Evolutionary conservation across 768 basidiomycete species (phyloP), one percentile per base, ranked within the genome.

Genomic region (Hemileccinum rubropunctum): DNA sequence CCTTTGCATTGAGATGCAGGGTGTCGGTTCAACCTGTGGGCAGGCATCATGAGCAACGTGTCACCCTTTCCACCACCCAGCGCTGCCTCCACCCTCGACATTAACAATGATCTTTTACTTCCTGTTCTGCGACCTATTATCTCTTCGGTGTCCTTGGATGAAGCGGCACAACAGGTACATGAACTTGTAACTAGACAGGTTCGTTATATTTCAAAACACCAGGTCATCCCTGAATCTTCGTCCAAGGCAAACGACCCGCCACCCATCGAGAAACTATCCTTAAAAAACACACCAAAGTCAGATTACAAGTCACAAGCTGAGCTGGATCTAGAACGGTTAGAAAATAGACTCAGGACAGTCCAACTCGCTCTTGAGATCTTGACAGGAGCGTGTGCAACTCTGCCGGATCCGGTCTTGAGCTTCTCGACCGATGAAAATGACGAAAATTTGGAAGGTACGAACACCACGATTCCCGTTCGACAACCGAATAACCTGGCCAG

Each of bases 321-420:
- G 61, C 48, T 81, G 11, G 83, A 87, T 58, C 76, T 97, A 2
- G 88, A 90, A 52, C 72, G 72, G 26, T 71, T 93, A 13, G 94
- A 98, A 68, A 71, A 74, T 14, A 79, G 72, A 47, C 66, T 97
- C 45, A 77, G 84, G 58, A 88, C 87, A 1, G 76, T 91, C 11
- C 86, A 88, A 55, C 76, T 94, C 28, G 82, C 87, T n/a, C 73
- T 97, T 23, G 94, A 98, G 69, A 82, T 97, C 42, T 67, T 97
- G 54, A 95, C 92, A 0, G 87, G 87, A 27, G 74, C 80, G n/a
- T 97, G 91, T 63, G 93, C 93, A 17, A 90, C 84, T 6, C 70
- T 97, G 35, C 91, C 91, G 5, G 91, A 92, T 58, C 82, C 86
- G 15, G 82, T 84, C 47, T 71, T 75, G 38, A 67, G 63, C 26